Evolutionary conservation across 2,329 filamentous ascomycete species (phyloP), one percentile per base, ranked within the genome.

Genomic region (Boeremia lycopersici): DNA sequence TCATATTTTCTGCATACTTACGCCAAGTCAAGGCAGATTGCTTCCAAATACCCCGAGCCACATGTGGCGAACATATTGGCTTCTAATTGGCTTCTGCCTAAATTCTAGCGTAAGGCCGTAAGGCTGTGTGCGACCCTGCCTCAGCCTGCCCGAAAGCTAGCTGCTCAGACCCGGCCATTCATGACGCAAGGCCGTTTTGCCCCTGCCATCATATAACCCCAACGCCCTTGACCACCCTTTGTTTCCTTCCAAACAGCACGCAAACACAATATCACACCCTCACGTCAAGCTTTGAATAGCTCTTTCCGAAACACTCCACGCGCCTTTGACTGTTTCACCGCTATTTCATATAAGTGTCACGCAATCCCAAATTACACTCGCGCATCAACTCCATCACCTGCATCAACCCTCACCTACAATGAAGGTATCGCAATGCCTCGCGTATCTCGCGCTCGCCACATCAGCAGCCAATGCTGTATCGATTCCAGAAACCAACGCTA

Each of bases 391-490:
- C 29, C 13, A 56, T 28, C 39, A 25, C 12, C 15, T 3, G 2
- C 12, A 31, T 23, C 35, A 48, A 59, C 49, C 44, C 46, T n/a
- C 50, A 34, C 35, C 30, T 51, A 58, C 45, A 28, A 74, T 73
- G 72, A 72, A 60, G 60, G 11, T 73, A 19, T 57, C 59, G 45
- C 54, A 62, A 31, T 9, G 63, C 19, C 47, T 73, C 46, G 55
- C 71, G 13, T 68, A 56, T 41, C 7, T 66, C 43, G 53, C 65
- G 19, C 34, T 69, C 30, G 63, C 59, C 42, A 59, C 58, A 56
- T 65, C 67, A 41, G 48, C 56, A 42, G 53, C 63, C 43, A 65
- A 57, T 35, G 67, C 65, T 17, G 63, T 60, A 11, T 73, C 71
- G 7, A 55, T 74, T 50, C 67, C 70, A 13, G 63, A 71, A 31